Evolutionary conservation across 2,329 filamentous ascomycete genomes (phyloP).

Genomic region (Stagonosporopsis chrysanthemi): DNA sequence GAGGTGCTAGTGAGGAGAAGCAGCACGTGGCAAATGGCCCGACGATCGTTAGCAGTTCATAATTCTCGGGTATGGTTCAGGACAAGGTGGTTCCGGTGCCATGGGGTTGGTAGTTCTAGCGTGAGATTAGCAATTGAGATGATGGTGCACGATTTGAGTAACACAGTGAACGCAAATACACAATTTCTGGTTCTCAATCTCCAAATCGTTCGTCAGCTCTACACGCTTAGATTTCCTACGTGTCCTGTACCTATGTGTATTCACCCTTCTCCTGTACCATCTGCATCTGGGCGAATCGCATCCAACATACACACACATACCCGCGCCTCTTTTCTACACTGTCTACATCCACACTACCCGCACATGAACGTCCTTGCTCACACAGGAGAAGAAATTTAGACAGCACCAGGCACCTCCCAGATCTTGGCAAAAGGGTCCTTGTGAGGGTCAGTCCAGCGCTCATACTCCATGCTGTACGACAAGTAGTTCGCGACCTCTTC

Average conservation of each 20-base stretch:
- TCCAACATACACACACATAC: not conserved
- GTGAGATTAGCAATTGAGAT: not conserved
- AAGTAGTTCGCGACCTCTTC: constrained; percentile 58
- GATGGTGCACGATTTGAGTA: not conserved
- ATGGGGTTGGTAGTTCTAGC: constrained; percentile 13
- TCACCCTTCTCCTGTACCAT: too few species aligned
- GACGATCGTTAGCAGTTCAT: constrained; percentile 18
- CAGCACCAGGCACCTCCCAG: constrained; percentile 24
- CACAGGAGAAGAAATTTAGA: not conserved
- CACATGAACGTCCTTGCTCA: too few species aligned
- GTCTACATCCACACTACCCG: not conserved
- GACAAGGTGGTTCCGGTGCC: constrained; percentile 5
- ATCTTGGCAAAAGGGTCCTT: constrained; percentile 63
- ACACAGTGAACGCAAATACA: not conserved
- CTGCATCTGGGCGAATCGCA: not conserved
- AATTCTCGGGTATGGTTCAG: constrained; percentile 5
- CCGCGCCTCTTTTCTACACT: not conserved
- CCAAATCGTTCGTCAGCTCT: not conserved
- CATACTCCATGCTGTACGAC: constrained; percentile 63
- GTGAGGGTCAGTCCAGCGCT: constrained; percentile 57
- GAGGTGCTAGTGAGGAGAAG: constrained; percentile 13
- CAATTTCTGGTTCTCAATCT: not conserved
- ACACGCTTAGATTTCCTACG: not conserved
- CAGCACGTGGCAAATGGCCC: constrained; percentile 12
- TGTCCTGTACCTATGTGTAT: not conserved